Percentiles rank a stretch among this genome's conserved stretches.
Conservation (phyloP, 805 yeast genomes). For the Teunomyces gatunensis region DNA sequence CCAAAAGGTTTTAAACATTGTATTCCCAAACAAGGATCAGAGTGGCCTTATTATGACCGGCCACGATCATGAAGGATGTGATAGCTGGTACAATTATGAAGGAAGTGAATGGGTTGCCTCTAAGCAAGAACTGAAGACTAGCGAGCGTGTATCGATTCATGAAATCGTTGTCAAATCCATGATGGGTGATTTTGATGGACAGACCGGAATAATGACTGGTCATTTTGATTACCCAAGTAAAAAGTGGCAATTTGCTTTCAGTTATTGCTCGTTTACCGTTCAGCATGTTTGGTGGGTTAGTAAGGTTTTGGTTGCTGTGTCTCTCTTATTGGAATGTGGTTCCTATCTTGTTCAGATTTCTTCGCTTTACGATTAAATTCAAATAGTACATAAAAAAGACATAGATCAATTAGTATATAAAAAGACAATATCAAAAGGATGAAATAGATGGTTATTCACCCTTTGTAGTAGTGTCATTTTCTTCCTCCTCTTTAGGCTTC, state of each 20-base stretch:
- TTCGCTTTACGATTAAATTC: not conserved
- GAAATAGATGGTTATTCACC: not conserved
- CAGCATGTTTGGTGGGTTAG: slow-evolving; percentile 98
- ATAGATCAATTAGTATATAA: not conserved
- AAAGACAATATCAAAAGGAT: no score
- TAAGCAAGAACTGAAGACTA: slow-evolving; percentile 27
- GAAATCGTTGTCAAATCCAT: slow-evolving; percentile 88
- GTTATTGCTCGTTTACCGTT: slow-evolving; percentile 74
- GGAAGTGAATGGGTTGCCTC: slow-evolving; percentile 60
- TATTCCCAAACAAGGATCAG: slow-evolving; percentile 59
- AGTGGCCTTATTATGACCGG: slow-evolving; percentile 88
- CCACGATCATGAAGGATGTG: slow-evolving; percentile 96
- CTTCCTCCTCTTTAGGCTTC: slow-evolving; percentile 3
- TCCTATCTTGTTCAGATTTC: not conserved
- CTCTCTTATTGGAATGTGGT: slow-evolving; percentile 17
- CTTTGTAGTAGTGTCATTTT: slow-evolving; percentile 6
- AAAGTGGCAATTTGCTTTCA: slow-evolving; percentile 66
- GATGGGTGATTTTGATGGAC: slow-evolving; percentile 96
- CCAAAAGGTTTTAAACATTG: slow-evolving; percentile 64
- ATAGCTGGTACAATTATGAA: slow-evolving; percentile 53
- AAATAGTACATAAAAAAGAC: not conserved
- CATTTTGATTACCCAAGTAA: slow-evolving; percentile 42
- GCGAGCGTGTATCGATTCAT: slow-evolving; percentile 43
- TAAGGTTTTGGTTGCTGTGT: slow-evolving; percentile 43
- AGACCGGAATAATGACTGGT: slow-evolving; percentile 82